phyloP scores from a whole-genome alignment of 257 asterid genomes.

The Plantago ovata region DNA sequence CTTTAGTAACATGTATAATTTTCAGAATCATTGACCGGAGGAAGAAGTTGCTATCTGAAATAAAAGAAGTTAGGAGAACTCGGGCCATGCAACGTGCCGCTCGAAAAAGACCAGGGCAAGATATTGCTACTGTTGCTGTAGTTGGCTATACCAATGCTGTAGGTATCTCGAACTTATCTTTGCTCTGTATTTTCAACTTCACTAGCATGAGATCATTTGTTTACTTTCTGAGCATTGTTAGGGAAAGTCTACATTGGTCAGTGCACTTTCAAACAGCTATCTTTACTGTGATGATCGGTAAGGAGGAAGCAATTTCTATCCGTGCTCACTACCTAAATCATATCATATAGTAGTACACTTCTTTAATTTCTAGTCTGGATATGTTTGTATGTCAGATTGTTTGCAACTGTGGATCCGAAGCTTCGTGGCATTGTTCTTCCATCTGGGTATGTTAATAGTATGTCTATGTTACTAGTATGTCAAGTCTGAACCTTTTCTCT shows the following conservation, averaged over 20 bases:
- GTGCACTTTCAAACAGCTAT: constrained; percentile 73
- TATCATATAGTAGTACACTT: constrained; percentile 1
- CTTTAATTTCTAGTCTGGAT: constrained; percentile 15
- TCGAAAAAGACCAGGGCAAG: constrained; percentile 75
- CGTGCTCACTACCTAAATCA: constrained; percentile 1
- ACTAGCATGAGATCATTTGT: constrained; percentile 13
- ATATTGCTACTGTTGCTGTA: constrained; percentile 77
- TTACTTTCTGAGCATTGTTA: constrained; percentile 30
- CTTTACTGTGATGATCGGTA: constrained; percentile 92
- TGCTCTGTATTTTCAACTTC: constrained; percentile 19
- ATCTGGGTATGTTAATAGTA: constrained; percentile 62
- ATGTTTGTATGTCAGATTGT: constrained; percentile 57
- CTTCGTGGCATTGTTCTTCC: constrained; percentile 80
- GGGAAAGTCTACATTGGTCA: constrained; percentile 93
- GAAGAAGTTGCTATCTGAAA: constrained; percentile 66
- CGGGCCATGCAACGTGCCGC: constrained; percentile 87
- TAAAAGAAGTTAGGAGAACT: constrained; percentile 88
- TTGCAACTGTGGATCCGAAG: constrained; percentile 97
- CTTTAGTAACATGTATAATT: constrained; percentile 1
- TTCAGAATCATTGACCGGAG: constrained; percentile 82
- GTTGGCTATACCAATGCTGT: constrained; percentile 99
- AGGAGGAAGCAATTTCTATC: constrained; percentile 9
- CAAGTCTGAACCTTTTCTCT: not conserved
- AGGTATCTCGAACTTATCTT: constrained; percentile 28
- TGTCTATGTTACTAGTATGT: constrained; percentile 4